A percentile compares a stretch with the other conserved stretches of the same genome.
These are phyloP conservation scores for Backusella circina DNA, from an alignment of 192 early-diverging fungal genomes.

Conservation along the genomic window DNA sequence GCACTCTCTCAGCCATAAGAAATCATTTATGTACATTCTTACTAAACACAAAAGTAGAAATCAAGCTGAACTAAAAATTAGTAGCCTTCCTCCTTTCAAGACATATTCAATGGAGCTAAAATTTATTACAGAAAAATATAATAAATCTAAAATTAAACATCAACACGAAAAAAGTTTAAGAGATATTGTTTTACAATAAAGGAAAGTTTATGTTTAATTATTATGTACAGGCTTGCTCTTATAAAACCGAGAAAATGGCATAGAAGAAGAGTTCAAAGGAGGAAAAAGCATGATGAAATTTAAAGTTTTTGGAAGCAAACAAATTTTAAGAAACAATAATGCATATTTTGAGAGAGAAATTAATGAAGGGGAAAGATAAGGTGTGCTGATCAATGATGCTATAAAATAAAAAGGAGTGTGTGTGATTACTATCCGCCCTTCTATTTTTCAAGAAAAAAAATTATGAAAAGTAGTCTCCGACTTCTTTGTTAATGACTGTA, in stretches of 20 bases:
- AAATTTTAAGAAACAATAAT: not conserved
- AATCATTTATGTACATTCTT: not conserved
- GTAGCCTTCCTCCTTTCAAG: not conserved
- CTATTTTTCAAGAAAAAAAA: not conserved
- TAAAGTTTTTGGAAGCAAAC: not conserved
- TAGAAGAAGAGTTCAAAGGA: not conserved
- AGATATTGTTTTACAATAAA: not conserved
- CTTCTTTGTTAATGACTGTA: not conserved
- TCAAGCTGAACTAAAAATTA: not conserved
- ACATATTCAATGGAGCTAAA: not conserved
- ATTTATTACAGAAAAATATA: not conserved
- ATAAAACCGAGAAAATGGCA: not conserved
- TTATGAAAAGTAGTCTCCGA: slow-evolving; percentile 4
- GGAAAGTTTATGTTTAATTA: not conserved
- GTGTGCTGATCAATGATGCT: not conserved
- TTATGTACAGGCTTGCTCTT: not conserved
- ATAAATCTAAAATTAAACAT: not conserved
- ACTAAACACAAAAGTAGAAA: not conserved
- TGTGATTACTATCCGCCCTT: not conserved
- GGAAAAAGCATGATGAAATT: not conserved
- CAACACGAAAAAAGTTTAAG: not conserved
- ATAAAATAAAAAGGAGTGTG: not conserved
- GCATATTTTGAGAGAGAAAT: not conserved
- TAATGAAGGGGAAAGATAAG: not conserved
- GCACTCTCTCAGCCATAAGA: not conserved